These are phyloP conservation scores for Garcia nutans DNA, from an alignment of 345 rosid species.

Conservation along the genomic window DNA sequence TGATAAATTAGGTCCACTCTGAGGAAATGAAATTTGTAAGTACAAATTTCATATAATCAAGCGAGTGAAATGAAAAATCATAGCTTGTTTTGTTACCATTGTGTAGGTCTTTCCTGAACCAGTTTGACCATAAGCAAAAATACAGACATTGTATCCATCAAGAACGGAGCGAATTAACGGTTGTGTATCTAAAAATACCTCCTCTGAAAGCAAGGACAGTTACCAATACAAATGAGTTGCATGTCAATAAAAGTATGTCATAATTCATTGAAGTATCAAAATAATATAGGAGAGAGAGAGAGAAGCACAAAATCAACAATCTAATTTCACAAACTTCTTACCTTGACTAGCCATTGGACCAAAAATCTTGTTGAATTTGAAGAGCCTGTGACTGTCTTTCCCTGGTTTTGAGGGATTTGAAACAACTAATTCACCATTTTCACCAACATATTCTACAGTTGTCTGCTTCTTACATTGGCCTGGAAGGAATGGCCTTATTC, in stretches of 20 bases:
- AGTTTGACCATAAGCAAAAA: conserved; percentile 99
- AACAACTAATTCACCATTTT: conserved; percentile 87
- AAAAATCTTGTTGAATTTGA: conserved; percentile 91
- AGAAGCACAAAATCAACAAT: background rate
- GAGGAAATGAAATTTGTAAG: conserved; percentile 13
- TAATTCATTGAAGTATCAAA: background rate
- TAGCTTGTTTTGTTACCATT: conserved; percentile 51
- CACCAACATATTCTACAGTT: conserved; percentile 71
- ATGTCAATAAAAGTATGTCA: conserved; percentile 7
- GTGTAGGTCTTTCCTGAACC: conserved; percentile 99
- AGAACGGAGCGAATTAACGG: conserved; percentile 93
- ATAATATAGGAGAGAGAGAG: background rate
- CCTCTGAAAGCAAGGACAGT: conserved; percentile 49
- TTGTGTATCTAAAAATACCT: conserved; percentile 83
- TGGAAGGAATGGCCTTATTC: conserved; percentile 88
- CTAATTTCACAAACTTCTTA: conserved; percentile 17
- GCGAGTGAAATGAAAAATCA: conserved; percentile 7
- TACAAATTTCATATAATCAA: conserved; percentile 10
- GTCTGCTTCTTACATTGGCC: conserved; percentile 79
- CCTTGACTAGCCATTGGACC: conserved; percentile 86
- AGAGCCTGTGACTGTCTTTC: conserved; percentile 70
- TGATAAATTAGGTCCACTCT: conserved; percentile 85
- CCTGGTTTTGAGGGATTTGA: conserved; percentile 80
- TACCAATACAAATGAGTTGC: background rate
- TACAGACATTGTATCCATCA: conserved; percentile 93